phyloP scores from a whole-genome alignment of 371 early-diverging fungal genomes.

The Mucor indicus region DNA sequence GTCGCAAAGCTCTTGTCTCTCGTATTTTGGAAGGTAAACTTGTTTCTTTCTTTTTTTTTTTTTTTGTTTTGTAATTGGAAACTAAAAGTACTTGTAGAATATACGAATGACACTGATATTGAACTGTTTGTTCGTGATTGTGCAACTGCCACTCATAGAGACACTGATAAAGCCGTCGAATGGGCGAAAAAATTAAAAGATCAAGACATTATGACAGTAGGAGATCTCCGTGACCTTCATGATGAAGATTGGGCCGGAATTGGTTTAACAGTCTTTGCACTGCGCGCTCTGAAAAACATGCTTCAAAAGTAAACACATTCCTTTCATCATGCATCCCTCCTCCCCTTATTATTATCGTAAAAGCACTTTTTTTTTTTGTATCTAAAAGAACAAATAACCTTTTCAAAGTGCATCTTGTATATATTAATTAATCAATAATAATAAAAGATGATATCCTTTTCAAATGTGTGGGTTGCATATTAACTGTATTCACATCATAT shows the following conservation, averaged over 20 bases:
- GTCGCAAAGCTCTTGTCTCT: constrained; percentile 41
- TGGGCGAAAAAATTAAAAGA: constrained; percentile 69
- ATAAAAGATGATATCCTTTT: no score
- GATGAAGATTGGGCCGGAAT: constrained; percentile 77
- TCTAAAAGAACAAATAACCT: no score
- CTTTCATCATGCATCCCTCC: no score
- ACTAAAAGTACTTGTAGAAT: no score
- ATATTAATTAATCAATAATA: no score
- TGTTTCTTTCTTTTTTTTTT: not conserved
- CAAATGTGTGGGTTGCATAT: no score
- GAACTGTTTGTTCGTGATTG: constrained; percentile 70
- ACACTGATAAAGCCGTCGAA: constrained; percentile 69
- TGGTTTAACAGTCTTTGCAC: constrained; percentile 85
- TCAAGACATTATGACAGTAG: constrained; percentile 82
- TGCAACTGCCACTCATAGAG: constrained; percentile 63
- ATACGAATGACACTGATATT: constrained; percentile 59
- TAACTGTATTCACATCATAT: no score
- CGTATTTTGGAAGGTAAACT: constrained; percentile 39
- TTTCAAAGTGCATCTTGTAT: no score
- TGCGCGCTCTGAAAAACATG: constrained; percentile 80
- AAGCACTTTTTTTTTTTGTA: no score
- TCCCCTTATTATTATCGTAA: no score
- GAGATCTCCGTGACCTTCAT: constrained; percentile 71
- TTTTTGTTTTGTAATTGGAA: not conserved
- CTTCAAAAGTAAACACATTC: no score